A percentile compares a stretch with the other conserved stretches of the same genome.
phyloP scores from a whole-genome alignment of 805 yeast genomes.

The Cyberlindnera lachancei region DNA sequence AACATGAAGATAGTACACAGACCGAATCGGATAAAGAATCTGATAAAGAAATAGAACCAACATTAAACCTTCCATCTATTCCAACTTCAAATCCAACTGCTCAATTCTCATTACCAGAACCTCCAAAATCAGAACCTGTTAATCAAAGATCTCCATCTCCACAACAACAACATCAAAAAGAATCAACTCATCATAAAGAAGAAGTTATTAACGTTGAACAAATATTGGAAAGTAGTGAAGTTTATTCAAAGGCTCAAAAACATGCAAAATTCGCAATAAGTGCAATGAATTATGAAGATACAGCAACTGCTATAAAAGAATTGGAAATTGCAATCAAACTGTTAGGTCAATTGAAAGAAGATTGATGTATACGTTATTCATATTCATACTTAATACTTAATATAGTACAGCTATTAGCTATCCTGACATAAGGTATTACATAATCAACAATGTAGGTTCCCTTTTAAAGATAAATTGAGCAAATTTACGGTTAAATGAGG shows the following conservation, averaged over 20 bases:
- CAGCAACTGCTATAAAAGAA: slow-evolving; percentile 59
- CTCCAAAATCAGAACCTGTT: slow-evolving; percentile 7
- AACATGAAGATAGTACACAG: slow-evolving; percentile 4
- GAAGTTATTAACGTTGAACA: slow-evolving; percentile 35
- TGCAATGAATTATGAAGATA: slow-evolving; percentile 72
- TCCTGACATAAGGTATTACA: no score
- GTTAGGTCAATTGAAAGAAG: slow-evolving; percentile 10
- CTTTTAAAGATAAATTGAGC: no score
- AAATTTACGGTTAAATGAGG: no score
- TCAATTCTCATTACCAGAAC: slow-evolving; percentile 6
- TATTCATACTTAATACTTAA: no score
- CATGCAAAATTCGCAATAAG: slow-evolving; percentile 70
- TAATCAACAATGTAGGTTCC: no score
- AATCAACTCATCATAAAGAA: slow-evolving; percentile 3
- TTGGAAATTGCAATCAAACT: slow-evolving; percentile 45
- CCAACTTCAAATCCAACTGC: slow-evolving; percentile 2
- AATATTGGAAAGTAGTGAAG: slow-evolving; percentile 48
- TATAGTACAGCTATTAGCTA: no score
- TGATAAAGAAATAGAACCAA: slow-evolving; percentile 1
- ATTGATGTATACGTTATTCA: background rate
- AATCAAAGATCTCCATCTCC: background rate
- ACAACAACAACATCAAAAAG: background rate
- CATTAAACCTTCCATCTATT: slow-evolving; percentile 4
- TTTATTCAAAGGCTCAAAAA: slow-evolving; percentile 54
- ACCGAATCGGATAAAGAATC: slow-evolving; percentile 7